phyloP scores from a whole-genome alignment of 164 flowering plant species.

The Vitis amurensis region DNA sequence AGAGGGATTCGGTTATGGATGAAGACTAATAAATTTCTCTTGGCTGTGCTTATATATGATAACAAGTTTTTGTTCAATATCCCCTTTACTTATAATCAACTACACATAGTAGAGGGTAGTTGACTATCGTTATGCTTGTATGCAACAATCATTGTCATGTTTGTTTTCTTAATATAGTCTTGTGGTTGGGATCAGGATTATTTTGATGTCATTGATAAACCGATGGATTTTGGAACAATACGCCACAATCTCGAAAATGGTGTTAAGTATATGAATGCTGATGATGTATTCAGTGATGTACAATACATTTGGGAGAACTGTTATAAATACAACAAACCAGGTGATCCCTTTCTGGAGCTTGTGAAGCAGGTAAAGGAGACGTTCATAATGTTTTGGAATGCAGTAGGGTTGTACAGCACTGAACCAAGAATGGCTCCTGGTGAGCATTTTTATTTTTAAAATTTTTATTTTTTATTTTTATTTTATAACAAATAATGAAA shows the following conservation, averaged over 20 bases:
- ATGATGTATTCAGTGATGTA: slow-evolving; percentile 90
- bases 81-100: no score
- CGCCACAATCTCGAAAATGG: slow-evolving; percentile 79
- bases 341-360: slow-evolving; percentile 85
- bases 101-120: no score
- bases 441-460: slow-evolving; percentile 28
- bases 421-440: slow-evolving; percentile 39
- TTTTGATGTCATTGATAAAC: slow-evolving; percentile 90
- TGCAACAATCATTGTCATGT: not conserved
- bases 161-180: not conserved
- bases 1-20: no score
- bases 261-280: slow-evolving; percentile 65
- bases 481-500: no score
- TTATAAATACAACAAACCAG: slow-evolving; percentile 85
- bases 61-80: no score
- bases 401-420: slow-evolving; percentile 72
- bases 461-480: no score
- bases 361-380: slow-evolving; percentile 94
- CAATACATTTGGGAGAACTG: slow-evolving; percentile 95
- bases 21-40: no score
- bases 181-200: slow-evolving; percentile 64
- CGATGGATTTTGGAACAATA: slow-evolving; percentile 99
- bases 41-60: no score
- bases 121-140: no score
- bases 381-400: slow-evolving; percentile 81